Conservation (phyloP, 2,329 filamentous ascomycete genomes). For the Aureobasidium sp. region DNA sequence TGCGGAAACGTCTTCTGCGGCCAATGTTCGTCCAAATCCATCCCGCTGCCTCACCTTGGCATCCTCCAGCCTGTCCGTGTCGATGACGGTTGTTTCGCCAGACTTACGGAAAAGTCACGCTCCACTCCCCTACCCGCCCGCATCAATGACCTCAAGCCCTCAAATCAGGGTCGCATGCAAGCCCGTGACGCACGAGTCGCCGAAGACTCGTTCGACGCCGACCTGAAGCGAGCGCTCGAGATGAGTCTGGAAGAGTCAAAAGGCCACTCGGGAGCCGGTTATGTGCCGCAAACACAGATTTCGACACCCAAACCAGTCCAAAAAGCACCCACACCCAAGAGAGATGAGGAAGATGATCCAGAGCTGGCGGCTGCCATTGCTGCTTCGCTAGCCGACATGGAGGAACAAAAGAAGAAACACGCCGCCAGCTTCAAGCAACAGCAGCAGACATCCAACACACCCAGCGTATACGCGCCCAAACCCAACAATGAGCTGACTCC, state of each 20-base stretch:
- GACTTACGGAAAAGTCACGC: conserved; percentile 68
- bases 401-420: conserved; percentile 92
- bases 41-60: conserved; percentile 85
- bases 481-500: conserved; percentile 82
- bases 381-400: conserved; percentile 91
- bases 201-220: conserved; percentile 88
- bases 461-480: conserved; percentile 58
- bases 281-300: conserved; percentile 57
- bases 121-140: conserved; percentile 38
- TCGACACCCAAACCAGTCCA: conserved; percentile 30
- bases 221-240: conserved; percentile 83
- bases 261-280: conserved; percentile 61
- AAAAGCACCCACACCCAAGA: conserved; percentile 31
- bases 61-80: conserved; percentile 88
- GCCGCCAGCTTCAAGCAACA: conserved; percentile 77
- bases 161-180: conserved; percentile 72
- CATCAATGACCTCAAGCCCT: conserved; percentile 43
- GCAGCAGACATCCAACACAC: conserved; percentile 31
- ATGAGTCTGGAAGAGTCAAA: conserved; percentile 96
- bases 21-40: conserved; percentile 81
- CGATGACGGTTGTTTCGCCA: conserved; percentile 90
- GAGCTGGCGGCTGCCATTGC: conserved; percentile 93
- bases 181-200: conserved; percentile 73
- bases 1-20: conserved; percentile 97
- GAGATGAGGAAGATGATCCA: conserved; percentile 77